Percentiles rank a stretch among this genome's conserved stretches.
Conservation (phyloP, 805 yeast genomes). For the Zygoascus flipseniorum region DNA sequence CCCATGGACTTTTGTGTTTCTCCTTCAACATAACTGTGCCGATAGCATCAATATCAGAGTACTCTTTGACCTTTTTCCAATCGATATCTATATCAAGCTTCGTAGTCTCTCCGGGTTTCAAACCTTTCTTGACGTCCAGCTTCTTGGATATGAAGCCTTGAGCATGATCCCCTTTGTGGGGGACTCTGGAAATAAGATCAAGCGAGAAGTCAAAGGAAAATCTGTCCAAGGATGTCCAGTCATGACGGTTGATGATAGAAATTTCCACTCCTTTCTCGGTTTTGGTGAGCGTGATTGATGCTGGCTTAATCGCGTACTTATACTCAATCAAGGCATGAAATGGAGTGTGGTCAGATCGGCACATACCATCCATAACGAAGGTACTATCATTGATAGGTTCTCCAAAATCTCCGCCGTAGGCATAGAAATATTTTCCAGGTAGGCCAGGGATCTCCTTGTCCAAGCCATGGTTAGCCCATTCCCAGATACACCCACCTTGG, state of each 20-base stretch:
- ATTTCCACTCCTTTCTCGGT: conserved; percentile 1
- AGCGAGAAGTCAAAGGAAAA: conserved; percentile 4
- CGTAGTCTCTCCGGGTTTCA: conserved; percentile 2
- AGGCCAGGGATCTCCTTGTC: conserved; percentile 9
- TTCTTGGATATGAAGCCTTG: not conserved
- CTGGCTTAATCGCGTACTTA: conserved; percentile 31
- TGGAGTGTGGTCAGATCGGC: conserved; percentile 28
- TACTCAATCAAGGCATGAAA: conserved; percentile 30
- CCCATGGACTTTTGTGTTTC: conserved; percentile 13
- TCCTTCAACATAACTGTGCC: conserved; percentile 3
- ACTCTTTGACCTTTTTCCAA: not conserved
- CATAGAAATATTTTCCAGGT: conserved; percentile 13
- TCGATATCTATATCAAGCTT: not conserved
- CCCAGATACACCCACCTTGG: conserved; percentile 35
- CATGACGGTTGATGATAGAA: conserved; percentile 6
- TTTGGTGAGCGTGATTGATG: conserved; percentile 3
- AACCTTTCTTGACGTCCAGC: not conserved
- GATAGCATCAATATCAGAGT: not conserved
- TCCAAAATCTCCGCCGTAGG: conserved; percentile 32
- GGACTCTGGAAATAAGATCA: not conserved
- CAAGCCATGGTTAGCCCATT: conserved; percentile 33
- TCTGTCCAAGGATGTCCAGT: conserved; percentile 6
- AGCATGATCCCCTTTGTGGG: not conserved
- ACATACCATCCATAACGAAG: conserved; percentile 32
- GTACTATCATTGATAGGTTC: conserved; percentile 32